Evolutionary conservation across 1,284 basidiomycete species (phyloP), one percentile per base, ranked within the genome.

Genomic region (Puccinia hordei): DNA sequence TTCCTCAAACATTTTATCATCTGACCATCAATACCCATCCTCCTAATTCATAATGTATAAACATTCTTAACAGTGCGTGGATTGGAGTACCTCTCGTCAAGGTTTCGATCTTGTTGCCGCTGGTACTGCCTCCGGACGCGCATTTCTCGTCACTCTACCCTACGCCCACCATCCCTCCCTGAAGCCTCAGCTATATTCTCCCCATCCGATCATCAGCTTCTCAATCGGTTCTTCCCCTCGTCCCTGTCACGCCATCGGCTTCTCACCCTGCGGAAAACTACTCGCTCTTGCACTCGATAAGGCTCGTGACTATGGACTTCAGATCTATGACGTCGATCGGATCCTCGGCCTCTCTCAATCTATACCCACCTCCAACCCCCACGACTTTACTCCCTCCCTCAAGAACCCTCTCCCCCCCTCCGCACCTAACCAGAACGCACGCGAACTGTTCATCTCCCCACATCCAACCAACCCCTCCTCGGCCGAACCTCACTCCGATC

Each of bases 221-320:
- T 13, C 76, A 6, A 27, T 38, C 33, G 49, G 19, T 15, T 12
- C 22, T 27, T 35, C 61, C 33, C 27, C 19, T 46, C 30, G 76
- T 24, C 51, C 76, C 22, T 78, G 49, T 44, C 71, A 53, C 38
- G 19, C 76, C 22, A 78, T 78, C 63, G 66, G 65, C 30, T 61
- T 78, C 66, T 69, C 65, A 33, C 76, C 76, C n/a, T 78, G 49
- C 69, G 76, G 65, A 27, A 55, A 66, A 57, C 24, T 78, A 10
- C 46, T 78, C 35, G 76, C 76, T n/a, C 46, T 78, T 51, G 65
- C 41, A n/a, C 53, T 71, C 33, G 76, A 78, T 33, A 78, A 78
- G 57, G 66, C 61, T 27, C 63, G 65, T 35, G 75, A 78, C 35
- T 78, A 53, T 57, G 66, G 65, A 8, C 51, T 78, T 8, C 63